phyloP scores from a whole-genome alignment of 108 stramenopile species.

The Pelagomonas calceolata region DNA sequence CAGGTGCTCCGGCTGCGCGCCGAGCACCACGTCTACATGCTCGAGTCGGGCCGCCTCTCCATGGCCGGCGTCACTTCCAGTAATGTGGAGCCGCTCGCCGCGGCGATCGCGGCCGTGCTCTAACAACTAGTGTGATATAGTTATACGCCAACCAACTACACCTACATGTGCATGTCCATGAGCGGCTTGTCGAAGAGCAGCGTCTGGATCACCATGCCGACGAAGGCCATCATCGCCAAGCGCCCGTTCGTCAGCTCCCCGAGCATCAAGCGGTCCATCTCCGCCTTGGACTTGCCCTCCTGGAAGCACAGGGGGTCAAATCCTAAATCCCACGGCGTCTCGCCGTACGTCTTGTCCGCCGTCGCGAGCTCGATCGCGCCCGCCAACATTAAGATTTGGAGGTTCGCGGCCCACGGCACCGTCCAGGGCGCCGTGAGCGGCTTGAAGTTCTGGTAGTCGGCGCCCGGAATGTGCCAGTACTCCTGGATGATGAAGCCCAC shows the following conservation, averaged over 20 bases:
- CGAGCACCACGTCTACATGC: slow-evolving; percentile 51
- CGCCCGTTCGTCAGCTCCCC: slow-evolving; percentile 83
- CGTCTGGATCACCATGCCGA: slow-evolving; percentile 78
- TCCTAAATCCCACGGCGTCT: slow-evolving; percentile 83
- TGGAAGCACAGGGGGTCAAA: slow-evolving; percentile 67
- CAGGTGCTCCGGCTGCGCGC: slow-evolving; percentile 35
- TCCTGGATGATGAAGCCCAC: slow-evolving; percentile 78
- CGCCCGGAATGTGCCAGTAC: slow-evolving; percentile 48
- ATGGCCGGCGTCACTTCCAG: slow-evolving; percentile 50
- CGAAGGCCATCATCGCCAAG: slow-evolving; percentile 89
- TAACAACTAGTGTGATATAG: too few relatives aligned
- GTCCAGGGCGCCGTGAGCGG: slow-evolving; percentile 60
- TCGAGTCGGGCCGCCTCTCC: slow-evolving; percentile 50
- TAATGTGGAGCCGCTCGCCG: slow-evolving; percentile 47
- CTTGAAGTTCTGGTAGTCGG: slow-evolving; percentile 65
- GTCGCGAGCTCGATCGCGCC: slow-evolving; percentile 55
- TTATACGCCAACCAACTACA: too few relatives aligned
- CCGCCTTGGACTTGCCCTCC: slow-evolving; percentile 62
- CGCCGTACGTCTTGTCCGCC: slow-evolving; percentile 81
- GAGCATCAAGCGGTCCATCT: slow-evolving; percentile 57
- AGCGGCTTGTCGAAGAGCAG: slow-evolving; percentile 60
- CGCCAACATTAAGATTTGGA: slow-evolving; percentile 4
- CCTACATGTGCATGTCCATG: too few relatives aligned
- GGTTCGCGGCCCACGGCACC: slow-evolving; percentile 51
- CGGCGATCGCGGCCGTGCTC: slow-evolving; percentile 33